A percentile compares a stretch with the other conserved stretches of the same genome.
Evolutionary conservation across 2,329 filamentous ascomycete species (phyloP).

Genomic region (Epichloe sp.): DNA sequence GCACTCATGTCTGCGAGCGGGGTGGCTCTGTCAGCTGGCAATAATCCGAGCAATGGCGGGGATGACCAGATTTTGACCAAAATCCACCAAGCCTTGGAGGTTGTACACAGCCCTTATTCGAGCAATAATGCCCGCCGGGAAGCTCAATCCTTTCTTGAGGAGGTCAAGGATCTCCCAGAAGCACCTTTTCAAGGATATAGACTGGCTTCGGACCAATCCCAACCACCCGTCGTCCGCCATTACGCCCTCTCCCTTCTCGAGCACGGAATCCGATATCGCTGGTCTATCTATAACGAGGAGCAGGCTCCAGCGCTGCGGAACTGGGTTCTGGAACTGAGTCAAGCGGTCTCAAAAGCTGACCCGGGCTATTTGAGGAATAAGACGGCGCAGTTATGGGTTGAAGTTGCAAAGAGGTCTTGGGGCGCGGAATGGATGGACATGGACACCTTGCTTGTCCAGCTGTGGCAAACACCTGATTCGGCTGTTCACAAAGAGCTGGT

Average conservation of each 20-base stretch:
- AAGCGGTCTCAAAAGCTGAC: conserved; percentile 56
- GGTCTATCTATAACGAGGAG: conserved; percentile 56
- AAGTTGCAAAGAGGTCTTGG: conserved; percentile 88
- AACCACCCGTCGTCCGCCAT: conserved; percentile 75
- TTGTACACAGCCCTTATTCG: conserved; percentile 74
- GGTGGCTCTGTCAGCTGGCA: conserved; percentile 16
- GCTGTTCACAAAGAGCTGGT: conserved; percentile 70
- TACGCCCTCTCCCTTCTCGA: conserved; percentile 89
- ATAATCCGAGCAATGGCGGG: conserved; percentile 22
- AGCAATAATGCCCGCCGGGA: conserved; percentile 69
- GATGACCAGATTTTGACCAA: conserved; percentile 40
- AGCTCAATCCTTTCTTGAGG: conserved; percentile 75
- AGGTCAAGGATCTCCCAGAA: conserved; percentile 64
- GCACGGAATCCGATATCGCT: conserved; percentile 75
- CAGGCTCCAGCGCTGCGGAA: conserved; percentile 56
- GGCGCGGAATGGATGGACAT: conserved; percentile 88
- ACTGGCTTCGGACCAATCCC: conserved; percentile 61
- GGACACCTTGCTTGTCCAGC: conserved; percentile 67
- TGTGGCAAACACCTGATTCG: conserved; percentile 63
- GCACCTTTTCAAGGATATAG: conserved; percentile 77
- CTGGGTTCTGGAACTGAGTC: conserved; percentile 70
- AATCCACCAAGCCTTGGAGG: conserved; percentile 74
- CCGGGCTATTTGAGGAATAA: conserved; percentile 83
- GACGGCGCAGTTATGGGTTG: conserved; percentile 86
- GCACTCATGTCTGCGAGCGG: conserved; percentile 26